Conservation (phyloP, 75 land plant genomes). For the Larix kaempferi region DNA sequence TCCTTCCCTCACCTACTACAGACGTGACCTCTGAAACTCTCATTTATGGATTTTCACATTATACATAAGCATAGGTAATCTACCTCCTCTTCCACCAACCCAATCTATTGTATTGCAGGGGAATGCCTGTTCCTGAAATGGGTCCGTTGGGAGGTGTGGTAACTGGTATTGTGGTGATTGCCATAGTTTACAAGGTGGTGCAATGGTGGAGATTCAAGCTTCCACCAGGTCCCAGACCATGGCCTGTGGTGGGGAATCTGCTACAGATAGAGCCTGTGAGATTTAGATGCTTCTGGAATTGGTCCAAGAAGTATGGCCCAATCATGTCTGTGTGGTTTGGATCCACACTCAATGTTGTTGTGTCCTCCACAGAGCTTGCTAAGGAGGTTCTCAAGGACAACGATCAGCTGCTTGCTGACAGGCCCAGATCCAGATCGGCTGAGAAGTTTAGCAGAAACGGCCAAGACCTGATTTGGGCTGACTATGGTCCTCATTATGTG, state of each 20-base stretch:
- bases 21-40: too few species aligned
- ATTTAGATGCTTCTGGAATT: conserved; percentile 83
- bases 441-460: conserved; percentile 79
- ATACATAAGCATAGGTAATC: too few species aligned
- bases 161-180: too few species aligned
- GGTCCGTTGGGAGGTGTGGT: too few species aligned
- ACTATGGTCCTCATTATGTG: conserved; percentile 95
- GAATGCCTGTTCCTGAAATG: too few species aligned
- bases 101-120: too few species aligned
- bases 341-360: conserved; percentile 78
- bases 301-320: conserved; percentile 80
- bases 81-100: too few species aligned
- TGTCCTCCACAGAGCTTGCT: conserved; percentile 68
- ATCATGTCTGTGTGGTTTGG: conserved; percentile 98
- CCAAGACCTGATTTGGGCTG: conserved; percentile 95
- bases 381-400: conserved; percentile 85
- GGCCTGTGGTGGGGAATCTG: conserved; percentile 88
- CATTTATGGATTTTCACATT: too few species aligned
- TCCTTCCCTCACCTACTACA: too few species aligned
- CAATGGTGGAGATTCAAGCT: conserved; percentile 14
- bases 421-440: conserved; percentile 50
- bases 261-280: conserved; percentile 71
- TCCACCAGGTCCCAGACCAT: conserved; percentile 85
- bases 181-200: too few species aligned
- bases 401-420: conserved; percentile 73